These are phyloP conservation scores for Candida takata DNA, from an alignment of 805 yeast genomes.

Conservation along the genomic window DNA sequence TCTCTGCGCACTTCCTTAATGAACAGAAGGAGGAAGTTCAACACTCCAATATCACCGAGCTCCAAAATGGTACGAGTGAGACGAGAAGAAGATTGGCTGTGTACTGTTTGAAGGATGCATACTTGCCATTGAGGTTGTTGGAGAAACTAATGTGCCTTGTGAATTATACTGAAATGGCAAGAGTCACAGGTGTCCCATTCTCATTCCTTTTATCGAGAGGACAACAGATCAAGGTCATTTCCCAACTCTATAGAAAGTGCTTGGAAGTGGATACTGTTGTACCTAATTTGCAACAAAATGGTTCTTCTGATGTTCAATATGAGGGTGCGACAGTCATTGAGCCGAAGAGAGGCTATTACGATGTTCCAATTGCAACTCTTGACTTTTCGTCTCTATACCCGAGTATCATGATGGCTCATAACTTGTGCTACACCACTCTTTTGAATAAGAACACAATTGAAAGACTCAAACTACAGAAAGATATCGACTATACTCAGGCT, in stretches of 20 bases:
- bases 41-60: conserved; percentile 89
- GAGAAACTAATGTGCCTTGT: conserved; percentile 95
- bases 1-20: conserved; percentile 84
- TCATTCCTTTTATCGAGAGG: conserved; percentile 86
- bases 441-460: conserved; percentile 63
- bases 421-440: conserved; percentile 89
- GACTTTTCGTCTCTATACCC: conserved; percentile 98
- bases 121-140: conserved; percentile 75
- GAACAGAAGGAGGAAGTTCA: conserved; percentile 99
- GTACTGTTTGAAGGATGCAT: conserved; percentile 95
- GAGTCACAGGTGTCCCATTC: conserved; percentile 98
- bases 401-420: conserved; percentile 98
- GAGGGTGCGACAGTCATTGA: conserved; percentile 99
- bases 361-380: conserved; percentile 93
- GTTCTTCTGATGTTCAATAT: conserved; percentile 80
- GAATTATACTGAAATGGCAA: conserved; percentile 97
- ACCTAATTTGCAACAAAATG: conserved; percentile 78
- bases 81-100: conserved; percentile 94
- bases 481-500: conserved; percentile 73
- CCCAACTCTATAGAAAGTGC: conserved; percentile 93
- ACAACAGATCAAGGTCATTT: conserved; percentile 95
- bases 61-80: conserved; percentile 88
- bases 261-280: conserved; percentile 77
- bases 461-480: conserved; percentile 54
- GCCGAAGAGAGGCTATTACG: conserved; percentile 92